Percentiles rank a stretch among this genome's conserved stretches.
Evolutionary conservation across 2,329 filamentous ascomycete genomes (phyloP).

Genomic region (Dactylonectria estremocensis): DNA sequence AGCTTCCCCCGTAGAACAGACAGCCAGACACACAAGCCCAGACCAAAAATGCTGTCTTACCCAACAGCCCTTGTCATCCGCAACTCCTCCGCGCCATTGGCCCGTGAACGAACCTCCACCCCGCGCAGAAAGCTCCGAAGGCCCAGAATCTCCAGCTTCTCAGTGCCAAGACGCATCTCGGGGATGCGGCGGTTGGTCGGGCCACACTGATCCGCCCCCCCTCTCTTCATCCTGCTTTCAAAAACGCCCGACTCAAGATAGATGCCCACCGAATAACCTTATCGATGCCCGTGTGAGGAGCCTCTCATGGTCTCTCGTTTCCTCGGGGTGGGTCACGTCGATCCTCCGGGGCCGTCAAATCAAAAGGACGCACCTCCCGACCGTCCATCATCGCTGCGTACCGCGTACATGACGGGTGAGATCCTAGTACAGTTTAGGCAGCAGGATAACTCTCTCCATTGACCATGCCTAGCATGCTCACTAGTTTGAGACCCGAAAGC

Average conservation of each 20-base stretch:
- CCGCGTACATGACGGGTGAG: not conserved
- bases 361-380: not conserved
- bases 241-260: not conserved
- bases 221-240: not conserved
- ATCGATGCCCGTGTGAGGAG: not conserved
- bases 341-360: not conserved
- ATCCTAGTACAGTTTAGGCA: conserved; percentile 16
- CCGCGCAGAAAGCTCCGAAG: not conserved
- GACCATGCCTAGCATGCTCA: conserved; percentile 2
- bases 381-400: not conserved
- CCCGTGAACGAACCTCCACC: not conserved
- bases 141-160: not conserved
- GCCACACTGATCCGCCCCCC: not conserved
- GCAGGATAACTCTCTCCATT: conserved; percentile 20
- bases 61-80: not conserved
- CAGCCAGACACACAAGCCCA: no score
- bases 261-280: conserved; percentile 14
- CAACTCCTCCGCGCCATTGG: not conserved
- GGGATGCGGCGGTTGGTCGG: not conserved
- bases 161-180: not conserved
- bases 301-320: not conserved
- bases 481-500: not conserved
- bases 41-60: not conserved
- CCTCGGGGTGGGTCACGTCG: not conserved
- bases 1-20: not conserved